Base-by-base conservation (phyloP, 2,329 filamentous ascomycete genomes). In the Colletotrichum cereale region DNA sequence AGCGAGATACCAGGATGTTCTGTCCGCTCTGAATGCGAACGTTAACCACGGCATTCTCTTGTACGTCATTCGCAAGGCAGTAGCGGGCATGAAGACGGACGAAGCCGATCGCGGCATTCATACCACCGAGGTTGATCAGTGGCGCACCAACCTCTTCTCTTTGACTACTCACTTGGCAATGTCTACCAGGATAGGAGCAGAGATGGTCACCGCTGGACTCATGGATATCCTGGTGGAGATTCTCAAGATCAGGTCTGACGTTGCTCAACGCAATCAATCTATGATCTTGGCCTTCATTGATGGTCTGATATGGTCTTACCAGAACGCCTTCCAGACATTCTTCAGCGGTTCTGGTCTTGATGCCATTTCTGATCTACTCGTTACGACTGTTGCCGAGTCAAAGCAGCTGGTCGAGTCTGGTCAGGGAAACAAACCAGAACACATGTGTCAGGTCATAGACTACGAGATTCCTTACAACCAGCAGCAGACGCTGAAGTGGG, bases 11-110 rank as follows among this genome's bases (percentile, higher is more conserved):
- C 85, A 90, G 42, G 96, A 99, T 79, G 92, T 99, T 31, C 91
- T 95, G 74, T 91, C 94, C 52, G 95, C 96, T n/a, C 85, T 99
- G 52, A 97, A 95, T 77, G 94, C 97, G 65, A 97, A 96, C 76
- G 96, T 98, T 47, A 98, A 97, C 77, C 97, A 99, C 77, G 97
- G 96, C 18, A 92, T 98, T 38, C 87, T 99, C 55, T 92, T 98
- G 75, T 98, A 98, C 78, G 89, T 98, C 75, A 92, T 97, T 61
- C 90, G 96, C 67, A 98, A 97, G 81, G 93, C 95, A 12, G 93
- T 98, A 68, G 91, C 92, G 24, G 93, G 95, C 74, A 92, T 99
- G 83, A 90, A 87, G 68, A 84, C 84, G 24, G 86, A 90, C 71
- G 84, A 85, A 60, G 68, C 75, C 7, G 89, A 92, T 66, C 82